Evolutionary conservation across 768 basidiomycete genomes (phyloP).

Genomic region (Rubroboletus satanas): DNA sequence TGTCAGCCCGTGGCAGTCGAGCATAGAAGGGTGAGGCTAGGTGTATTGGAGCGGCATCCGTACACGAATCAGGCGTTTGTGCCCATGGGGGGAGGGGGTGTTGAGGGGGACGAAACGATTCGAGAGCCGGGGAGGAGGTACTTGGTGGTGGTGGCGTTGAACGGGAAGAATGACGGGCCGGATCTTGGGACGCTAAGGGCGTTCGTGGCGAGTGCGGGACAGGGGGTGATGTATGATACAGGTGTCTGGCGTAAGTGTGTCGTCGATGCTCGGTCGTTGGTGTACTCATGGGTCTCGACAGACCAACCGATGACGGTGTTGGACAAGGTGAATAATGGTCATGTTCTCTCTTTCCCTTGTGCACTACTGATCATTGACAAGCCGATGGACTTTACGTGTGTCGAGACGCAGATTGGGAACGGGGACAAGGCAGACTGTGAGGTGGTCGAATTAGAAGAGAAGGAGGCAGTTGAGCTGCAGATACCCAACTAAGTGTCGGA

Average conservation of each 20-base stretch:
- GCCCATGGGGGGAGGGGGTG: conserved; percentile 72
- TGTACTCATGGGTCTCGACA: conserved; percentile 30
- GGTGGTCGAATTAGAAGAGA: conserved; percentile 50
- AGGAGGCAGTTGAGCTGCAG: not conserved
- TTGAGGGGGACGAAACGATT: conserved; percentile 41
- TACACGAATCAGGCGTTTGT: conserved; percentile 91
- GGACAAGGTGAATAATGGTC: conserved; percentile 45
- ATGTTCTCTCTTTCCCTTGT: not conserved
- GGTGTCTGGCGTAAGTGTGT: conserved; percentile 84
- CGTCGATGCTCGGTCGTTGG: not conserved
- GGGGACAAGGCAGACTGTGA: conserved; percentile 82
- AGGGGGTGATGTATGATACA: conserved; percentile 82
- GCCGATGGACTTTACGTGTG: conserved; percentile 79
- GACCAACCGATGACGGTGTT: conserved; percentile 92
- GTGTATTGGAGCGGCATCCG: conserved; percentile 83
- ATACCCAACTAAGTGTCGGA: conserved; percentile 18
- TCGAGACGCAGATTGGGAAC: conserved; percentile 91
- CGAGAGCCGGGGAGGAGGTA: conserved; percentile 53
- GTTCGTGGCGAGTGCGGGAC: conserved; percentile 74
- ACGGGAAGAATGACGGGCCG: conserved; percentile 72
- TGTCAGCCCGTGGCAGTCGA: conserved; percentile 53
- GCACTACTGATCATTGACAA: conserved; percentile 28
- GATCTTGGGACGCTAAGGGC: conserved; percentile 72
- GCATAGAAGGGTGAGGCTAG: conserved; percentile 54
- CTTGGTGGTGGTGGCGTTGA: conserved; percentile 83